Conservation (phyloP, 371 early-diverging fungal genomes). For the Saksenaea oblongispora region DNA sequence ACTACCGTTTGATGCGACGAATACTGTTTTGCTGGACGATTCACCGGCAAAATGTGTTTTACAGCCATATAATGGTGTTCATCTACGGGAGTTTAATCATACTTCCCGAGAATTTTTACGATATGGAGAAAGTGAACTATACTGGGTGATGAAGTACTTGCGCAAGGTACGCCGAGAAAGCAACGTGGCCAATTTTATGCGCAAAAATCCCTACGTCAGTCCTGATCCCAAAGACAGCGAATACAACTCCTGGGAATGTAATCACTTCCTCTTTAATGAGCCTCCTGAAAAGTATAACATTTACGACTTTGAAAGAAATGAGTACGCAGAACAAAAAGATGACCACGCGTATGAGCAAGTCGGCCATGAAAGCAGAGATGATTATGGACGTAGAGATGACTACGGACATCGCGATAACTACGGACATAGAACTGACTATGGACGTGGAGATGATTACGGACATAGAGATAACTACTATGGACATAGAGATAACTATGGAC, state of each 20-base stretch:
- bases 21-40: slow-evolving; percentile 74
- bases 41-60: slow-evolving; percentile 58
- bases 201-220: slow-evolving; percentile 1
- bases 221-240: slow-evolving; percentile 3
- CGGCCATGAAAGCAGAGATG: too few relatives aligned
- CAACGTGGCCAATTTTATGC: slow-evolving; percentile 11
- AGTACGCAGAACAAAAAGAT: neutral
- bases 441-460: too few relatives aligned
- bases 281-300: neutral
- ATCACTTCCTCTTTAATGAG: neutral
- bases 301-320: neutral
- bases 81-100: slow-evolving; percentile 21
- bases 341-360: neutral
- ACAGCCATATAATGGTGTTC: slow-evolving; percentile 67
- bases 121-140: slow-evolving; percentile 44
- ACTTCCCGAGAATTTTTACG: neutral
- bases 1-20: slow-evolving; percentile 56
- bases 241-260: slow-evolving; percentile 1
- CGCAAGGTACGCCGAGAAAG: neutral
- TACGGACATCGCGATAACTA: too few relatives aligned
- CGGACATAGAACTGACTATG: too few relatives aligned
- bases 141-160: slow-evolving; percentile 8
- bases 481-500: too few relatives aligned
- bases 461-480: too few relatives aligned
- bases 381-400: too few relatives aligned